Evolutionary conservation across 495 filamentous ascomycete species (phyloP).

Genomic region (Diplogelasinospora grovesii): DNA sequence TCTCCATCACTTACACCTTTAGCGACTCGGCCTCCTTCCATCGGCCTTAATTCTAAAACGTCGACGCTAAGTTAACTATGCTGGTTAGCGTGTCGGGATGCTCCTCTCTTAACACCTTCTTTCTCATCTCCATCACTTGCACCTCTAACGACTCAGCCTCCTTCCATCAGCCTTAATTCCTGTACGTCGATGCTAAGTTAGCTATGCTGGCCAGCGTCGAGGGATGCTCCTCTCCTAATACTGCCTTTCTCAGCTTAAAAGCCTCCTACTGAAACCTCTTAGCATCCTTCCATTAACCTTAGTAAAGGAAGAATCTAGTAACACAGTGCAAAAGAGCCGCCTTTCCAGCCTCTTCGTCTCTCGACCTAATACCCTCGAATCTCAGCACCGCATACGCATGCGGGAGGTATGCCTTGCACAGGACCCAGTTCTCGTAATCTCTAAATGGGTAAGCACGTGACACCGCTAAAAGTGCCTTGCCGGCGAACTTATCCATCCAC

Average conservation of each 20-base stretch:
- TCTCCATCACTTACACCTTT: slow-evolving; percentile 17
- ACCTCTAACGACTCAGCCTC: slow-evolving; percentile 28
- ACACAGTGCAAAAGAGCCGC: slow-evolving; percentile 1
- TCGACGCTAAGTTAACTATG: slow-evolving; percentile 35
- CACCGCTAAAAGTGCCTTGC: too few species aligned
- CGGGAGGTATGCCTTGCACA: too few species aligned
- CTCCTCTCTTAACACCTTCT: slow-evolving; percentile 27
- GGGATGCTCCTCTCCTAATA: slow-evolving; percentile 29
- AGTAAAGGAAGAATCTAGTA: slow-evolving; percentile 12
- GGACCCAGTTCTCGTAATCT: too few species aligned
- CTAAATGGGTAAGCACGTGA: slow-evolving; percentile 28
- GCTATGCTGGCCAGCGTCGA: slow-evolving; percentile 16
- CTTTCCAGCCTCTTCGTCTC: too few species aligned
- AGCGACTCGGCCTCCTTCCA: slow-evolving; percentile 2
- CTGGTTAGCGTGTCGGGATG: slow-evolving; percentile 36
- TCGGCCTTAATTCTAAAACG: slow-evolving; percentile 4
- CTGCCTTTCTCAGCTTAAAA: slow-evolving; percentile 8
- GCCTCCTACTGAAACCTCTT: slow-evolving; percentile 10
- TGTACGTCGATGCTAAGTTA: slow-evolving; percentile 19
- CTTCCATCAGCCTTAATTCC: slow-evolving; percentile 26
- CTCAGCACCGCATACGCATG: too few species aligned
- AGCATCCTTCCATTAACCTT: slow-evolving; percentile 31
- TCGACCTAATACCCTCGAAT: too few species aligned
- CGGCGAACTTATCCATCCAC: slow-evolving; percentile 18
- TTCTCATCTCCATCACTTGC: slow-evolving; percentile 26